These are phyloP conservation scores for Colletotrichum viniferum DNA, from an alignment of 2,329 filamentous ascomycete genomes.

Conservation along the genomic window DNA sequence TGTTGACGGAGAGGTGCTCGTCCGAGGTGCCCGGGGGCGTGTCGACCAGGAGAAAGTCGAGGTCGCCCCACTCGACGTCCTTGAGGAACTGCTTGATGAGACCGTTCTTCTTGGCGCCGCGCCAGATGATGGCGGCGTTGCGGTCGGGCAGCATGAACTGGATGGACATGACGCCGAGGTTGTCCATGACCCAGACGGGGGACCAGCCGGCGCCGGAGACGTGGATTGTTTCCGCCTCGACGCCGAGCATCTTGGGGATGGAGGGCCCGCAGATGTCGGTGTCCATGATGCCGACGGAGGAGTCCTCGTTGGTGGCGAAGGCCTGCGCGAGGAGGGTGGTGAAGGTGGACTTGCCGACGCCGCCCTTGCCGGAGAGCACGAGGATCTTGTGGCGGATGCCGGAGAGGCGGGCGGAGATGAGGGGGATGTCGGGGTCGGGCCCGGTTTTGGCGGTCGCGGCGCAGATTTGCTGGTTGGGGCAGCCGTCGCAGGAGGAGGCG, in stretches of 20 bases:
- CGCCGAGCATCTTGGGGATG: slow-evolving; percentile 99
- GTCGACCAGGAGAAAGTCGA: slow-evolving; percentile 93
- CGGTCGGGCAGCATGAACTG: slow-evolving; percentile 97
- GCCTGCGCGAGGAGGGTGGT: slow-evolving; percentile 87
- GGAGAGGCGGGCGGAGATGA: slow-evolving; percentile 83
- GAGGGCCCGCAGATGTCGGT: slow-evolving; percentile 96
- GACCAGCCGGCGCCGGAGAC: slow-evolving; percentile 89
- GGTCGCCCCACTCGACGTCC: slow-evolving; percentile 95
- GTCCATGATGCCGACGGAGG: slow-evolving; percentile 92
- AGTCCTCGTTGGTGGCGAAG: slow-evolving; percentile 80
- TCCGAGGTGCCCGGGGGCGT: slow-evolving; percentile 95
- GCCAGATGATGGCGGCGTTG: slow-evolving; percentile 97
- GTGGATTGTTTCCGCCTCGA: slow-evolving; percentile 92
- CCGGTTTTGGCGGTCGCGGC: slow-evolving; percentile 86
- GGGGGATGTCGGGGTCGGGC: slow-evolving; percentile 89
- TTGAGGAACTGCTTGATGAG: slow-evolving; percentile 98
- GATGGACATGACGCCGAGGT: slow-evolving; percentile 94
- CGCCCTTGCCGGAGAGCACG: slow-evolving; percentile 91
- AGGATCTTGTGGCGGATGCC: slow-evolving; percentile 91
- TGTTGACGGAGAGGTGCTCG: slow-evolving; percentile 93
- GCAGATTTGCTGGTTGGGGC: slow-evolving; percentile 95
- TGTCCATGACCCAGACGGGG: slow-evolving; percentile 94
- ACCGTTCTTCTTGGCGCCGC: slow-evolving; percentile 97
- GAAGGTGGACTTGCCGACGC: slow-evolving; percentile 96
- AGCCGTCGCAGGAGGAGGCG: slow-evolving; percentile 88